phyloP scores from a whole-genome alignment of 148 eudicot genomes.

The Arbutus unedo region DNA sequence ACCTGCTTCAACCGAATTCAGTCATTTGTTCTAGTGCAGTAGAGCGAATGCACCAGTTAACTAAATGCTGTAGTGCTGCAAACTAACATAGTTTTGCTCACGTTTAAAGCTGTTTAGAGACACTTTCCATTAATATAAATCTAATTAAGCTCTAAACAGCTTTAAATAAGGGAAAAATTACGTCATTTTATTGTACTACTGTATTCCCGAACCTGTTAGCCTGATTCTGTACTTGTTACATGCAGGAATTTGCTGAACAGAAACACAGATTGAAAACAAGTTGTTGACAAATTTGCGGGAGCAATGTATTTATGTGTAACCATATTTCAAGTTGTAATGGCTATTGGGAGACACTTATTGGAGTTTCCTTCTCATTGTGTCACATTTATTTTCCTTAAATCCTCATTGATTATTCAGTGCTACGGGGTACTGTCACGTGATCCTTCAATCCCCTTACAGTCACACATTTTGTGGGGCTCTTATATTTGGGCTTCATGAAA shows the following conservation, averaged over 20 bases:
- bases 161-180: too few species aligned
- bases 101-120: too few species aligned
- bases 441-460: too few species aligned
- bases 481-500: too few species aligned
- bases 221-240: background rate
- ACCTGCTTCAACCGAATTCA: background rate
- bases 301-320: background rate
- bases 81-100: too few species aligned
- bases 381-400: background rate
- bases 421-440: too few species aligned
- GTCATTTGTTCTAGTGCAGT: background rate
- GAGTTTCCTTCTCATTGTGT: background rate
- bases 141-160: too few species aligned
- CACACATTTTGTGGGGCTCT: too few species aligned
- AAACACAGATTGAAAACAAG: background rate
- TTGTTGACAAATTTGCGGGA: background rate
- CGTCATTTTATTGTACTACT: too few species aligned
- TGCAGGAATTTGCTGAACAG: conserved; percentile 5
- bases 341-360: background rate
- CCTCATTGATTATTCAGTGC: background rate
- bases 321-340: background rate
- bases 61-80: too few species aligned
- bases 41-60: background rate
- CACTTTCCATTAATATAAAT: too few species aligned
- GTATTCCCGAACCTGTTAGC: background rate